Evolutionary conservation across 352 stramenopile species (phyloP).

Genomic region (Globisporangium rhizosaccharum): DNA sequence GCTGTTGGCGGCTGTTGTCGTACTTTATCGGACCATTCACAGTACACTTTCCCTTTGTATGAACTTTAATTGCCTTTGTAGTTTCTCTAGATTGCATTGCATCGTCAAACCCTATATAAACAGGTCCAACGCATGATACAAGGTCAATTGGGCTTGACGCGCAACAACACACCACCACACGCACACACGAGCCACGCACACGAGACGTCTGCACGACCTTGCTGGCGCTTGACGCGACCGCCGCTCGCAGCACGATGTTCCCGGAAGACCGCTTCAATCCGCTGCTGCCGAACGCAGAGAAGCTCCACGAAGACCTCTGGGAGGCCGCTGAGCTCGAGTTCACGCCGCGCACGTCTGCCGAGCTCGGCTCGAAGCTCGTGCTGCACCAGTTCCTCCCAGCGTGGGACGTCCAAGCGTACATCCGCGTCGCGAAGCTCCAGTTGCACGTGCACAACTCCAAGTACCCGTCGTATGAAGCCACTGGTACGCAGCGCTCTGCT

Average conservation of each 20-base stretch:
- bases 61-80: no score
- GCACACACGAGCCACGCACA: no score
- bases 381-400: constrained; percentile 83
- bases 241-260: constrained; percentile 39
- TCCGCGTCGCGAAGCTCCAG: constrained; percentile 65
- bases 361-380: constrained; percentile 63
- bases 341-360: constrained; percentile 58
- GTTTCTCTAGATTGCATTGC: no score
- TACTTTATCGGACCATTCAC: background rate
- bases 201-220: background rate
- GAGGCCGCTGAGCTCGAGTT: constrained; percentile 41
- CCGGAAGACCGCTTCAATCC: constrained; percentile 78
- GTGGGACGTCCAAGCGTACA: constrained; percentile 83
- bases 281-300: constrained; percentile 61
- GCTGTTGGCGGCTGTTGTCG: constrained; percentile 5
- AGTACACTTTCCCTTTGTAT: no score
- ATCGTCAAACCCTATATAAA: no score
- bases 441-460: constrained; percentile 84
- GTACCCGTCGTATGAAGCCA: constrained; percentile 79
- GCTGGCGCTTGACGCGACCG: background rate
- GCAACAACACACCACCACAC: no score
- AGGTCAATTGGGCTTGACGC: no score
- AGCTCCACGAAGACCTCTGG: constrained; percentile 63
- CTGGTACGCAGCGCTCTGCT: constrained; percentile 21
- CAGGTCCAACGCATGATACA: no score